These are phyloP conservation scores for Petasospora fabianii DNA, from an alignment of 1,139 yeast species.

Conservation along the genomic window DNA sequence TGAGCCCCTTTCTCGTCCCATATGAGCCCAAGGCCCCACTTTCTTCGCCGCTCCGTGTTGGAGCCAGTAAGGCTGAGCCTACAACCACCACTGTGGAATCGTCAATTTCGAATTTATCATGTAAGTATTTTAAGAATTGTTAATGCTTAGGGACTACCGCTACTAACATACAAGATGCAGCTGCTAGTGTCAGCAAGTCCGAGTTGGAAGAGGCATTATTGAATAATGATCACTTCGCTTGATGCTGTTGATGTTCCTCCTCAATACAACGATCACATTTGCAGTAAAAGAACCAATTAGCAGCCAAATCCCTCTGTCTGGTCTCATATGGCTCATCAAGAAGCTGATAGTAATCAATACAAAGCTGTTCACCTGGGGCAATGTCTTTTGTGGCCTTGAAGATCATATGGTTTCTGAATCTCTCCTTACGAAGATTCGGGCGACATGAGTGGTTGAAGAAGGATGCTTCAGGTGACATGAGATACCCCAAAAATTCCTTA, in stretches of 20 bases:
- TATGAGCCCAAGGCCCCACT: background rate
- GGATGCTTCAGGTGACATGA: slow-evolving; percentile 65
- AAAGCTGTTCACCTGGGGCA: slow-evolving; percentile 46
- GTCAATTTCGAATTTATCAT: slow-evolving; percentile 24
- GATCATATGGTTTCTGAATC: slow-evolving; percentile 33
- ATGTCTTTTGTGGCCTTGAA: slow-evolving; percentile 36
- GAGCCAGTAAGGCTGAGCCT: background rate
- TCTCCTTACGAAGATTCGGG: slow-evolving; percentile 42
- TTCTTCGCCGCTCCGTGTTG: background rate
- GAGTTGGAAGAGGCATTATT: slow-evolving; percentile 43
- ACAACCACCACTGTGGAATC: slow-evolving; percentile 9
- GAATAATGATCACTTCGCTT: slow-evolving; percentile 12
- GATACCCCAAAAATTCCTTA: slow-evolving; percentile 63
- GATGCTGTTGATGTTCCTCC: slow-evolving; percentile 19
- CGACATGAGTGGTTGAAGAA: slow-evolving; percentile 67
- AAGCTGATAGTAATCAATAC: slow-evolving; percentile 60
- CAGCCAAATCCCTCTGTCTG: slow-evolving; percentile 43
- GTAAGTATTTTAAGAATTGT: slow-evolving; percentile 15
- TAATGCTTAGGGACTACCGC: background rate
- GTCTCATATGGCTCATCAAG: slow-evolving; percentile 38
- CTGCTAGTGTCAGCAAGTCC: slow-evolving; percentile 39
- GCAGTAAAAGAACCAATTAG: slow-evolving; percentile 63
- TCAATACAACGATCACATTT: slow-evolving; percentile 44
- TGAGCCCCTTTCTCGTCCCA: slow-evolving; percentile 1
- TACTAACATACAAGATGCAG: slow-evolving; percentile 14